Percentiles rank a stretch among this genome's conserved stretches.
Conservation (phyloP, 306 rosid genomes). For the Myrica gale region DNA sequence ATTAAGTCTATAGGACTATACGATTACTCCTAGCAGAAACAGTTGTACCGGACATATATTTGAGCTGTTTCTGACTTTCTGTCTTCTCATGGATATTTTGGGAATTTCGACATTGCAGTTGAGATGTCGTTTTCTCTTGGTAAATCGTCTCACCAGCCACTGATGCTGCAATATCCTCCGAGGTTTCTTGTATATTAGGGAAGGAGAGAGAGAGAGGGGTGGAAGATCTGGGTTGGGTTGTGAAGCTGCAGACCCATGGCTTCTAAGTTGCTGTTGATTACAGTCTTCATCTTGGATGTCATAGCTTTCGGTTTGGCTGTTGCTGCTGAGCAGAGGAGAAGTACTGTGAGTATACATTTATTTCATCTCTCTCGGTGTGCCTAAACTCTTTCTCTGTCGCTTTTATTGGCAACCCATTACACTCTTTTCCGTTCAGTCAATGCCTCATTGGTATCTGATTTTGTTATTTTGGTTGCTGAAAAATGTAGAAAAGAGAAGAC, state of each 20-base stretch:
- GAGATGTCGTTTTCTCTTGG: slow-evolving; percentile 38
- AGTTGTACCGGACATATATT: too few relatives aligned
- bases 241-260: slow-evolving; percentile 61
- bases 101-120: slow-evolving; percentile 1
- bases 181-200: slow-evolving; percentile 4
- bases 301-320: slow-evolving; percentile 94
- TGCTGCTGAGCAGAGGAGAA: slow-evolving; percentile 95
- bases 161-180: background rate
- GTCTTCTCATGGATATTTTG: too few relatives aligned
- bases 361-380: background rate
- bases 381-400: background rate
- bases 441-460: slow-evolving; percentile 12
- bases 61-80: too few relatives aligned
- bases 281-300: slow-evolving; percentile 55
- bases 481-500: slow-evolving; percentile 3
- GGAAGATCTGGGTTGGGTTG: slow-evolving; percentile 42
- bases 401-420: background rate
- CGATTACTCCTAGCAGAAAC: too few relatives aligned
- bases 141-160: background rate
- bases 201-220: background rate
- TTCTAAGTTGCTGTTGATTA: slow-evolving; percentile 72
- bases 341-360: slow-evolving; percentile 59
- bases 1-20: too few relatives aligned
- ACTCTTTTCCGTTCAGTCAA: background rate
- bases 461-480: slow-evolving; percentile 28